Conservation (phyloP, 2,329 filamentous ascomycete genomes). For the Pseudogymnoascus sp. region DNA sequence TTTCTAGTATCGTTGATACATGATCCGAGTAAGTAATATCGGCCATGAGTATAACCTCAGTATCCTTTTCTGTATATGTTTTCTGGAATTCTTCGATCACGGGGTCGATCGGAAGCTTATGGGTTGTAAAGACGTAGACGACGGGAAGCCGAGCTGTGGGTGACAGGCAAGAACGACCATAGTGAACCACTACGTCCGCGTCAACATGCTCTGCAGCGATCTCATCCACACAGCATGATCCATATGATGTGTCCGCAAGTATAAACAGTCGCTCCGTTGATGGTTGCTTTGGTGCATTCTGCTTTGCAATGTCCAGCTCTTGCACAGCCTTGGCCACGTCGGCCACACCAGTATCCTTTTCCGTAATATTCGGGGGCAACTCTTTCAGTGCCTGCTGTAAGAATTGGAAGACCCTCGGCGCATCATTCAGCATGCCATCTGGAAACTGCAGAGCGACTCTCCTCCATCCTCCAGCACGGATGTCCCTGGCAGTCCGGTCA, state of each 20-base stretch:
- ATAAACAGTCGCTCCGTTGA: constrained; percentile 57
- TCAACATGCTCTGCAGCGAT: constrained; percentile 89
- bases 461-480: constrained; percentile 62
- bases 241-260: constrained; percentile 91
- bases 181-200: constrained; percentile 88
- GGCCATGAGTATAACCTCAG: constrained; percentile 72
- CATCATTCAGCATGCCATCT: constrained; percentile 83
- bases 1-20: constrained; percentile 48
- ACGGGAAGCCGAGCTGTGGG: constrained; percentile 82
- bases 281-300: constrained; percentile 19
- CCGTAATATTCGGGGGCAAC: background rate
- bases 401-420: constrained; percentile 66
- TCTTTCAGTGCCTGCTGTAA: constrained; percentile 46
- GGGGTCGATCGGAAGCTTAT: constrained; percentile 54
- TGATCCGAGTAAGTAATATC: constrained; percentile 83
- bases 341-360: constrained; percentile 11
- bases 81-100: constrained; percentile 53
- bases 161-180: constrained; percentile 84
- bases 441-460: constrained; percentile 91
- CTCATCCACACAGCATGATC: constrained; percentile 94
- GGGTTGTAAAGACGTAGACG: constrained; percentile 80
- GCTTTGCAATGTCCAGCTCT: constrained; percentile 22
- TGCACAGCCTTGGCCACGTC: constrained; percentile 17
- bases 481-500: constrained; percentile 66
- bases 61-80: constrained; percentile 56